Percentiles rank a stretch among this genome's conserved stretches.
phyloP scores from a whole-genome alignment of 129 eudicot species.

The Chrysanthemum seticuspe region DNA sequence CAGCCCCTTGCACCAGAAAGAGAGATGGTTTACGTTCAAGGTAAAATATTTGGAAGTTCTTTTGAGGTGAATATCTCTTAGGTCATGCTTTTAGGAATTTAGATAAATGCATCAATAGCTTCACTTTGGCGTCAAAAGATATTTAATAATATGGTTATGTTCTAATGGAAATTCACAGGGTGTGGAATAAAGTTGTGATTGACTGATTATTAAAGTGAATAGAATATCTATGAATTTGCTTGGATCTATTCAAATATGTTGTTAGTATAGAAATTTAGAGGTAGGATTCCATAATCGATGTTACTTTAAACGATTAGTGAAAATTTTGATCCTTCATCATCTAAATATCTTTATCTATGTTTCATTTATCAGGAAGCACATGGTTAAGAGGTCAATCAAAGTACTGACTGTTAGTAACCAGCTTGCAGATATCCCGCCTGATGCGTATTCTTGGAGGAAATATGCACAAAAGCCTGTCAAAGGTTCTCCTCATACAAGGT shows the following conservation, averaged over 20 bases:
- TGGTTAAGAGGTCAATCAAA: constrained; percentile 85
- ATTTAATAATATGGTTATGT: no score
- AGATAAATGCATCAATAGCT: no score
- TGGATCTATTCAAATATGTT: no score
- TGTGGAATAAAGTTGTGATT: no score
- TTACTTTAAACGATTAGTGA: no score
- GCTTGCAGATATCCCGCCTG: constrained; percentile 97
- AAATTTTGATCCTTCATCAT: background rate
- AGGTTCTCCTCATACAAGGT: constrained; percentile 99
- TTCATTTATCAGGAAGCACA: constrained; percentile 64
- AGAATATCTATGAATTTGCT: no score
- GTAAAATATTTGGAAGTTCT: constrained; percentile 29
- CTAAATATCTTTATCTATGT: background rate
- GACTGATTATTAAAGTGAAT: background rate
- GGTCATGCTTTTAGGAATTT: background rate
- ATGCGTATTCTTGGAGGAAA: constrained; percentile 98
- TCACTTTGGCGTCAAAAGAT: no score
- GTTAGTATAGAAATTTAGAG: no score
- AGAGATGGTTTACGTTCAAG: constrained; percentile 85
- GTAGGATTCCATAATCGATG: no score
- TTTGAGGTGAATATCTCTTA: background rate
- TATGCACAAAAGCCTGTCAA: constrained; percentile 98
- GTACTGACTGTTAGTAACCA: constrained; percentile 95
- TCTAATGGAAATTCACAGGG: no score
- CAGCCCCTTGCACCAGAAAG: constrained; percentile 95